Evolutionary conservation across 139 green algal genomes (phyloP).

Genomic region (Auxenochlorella pyrenoidosa): DNA sequence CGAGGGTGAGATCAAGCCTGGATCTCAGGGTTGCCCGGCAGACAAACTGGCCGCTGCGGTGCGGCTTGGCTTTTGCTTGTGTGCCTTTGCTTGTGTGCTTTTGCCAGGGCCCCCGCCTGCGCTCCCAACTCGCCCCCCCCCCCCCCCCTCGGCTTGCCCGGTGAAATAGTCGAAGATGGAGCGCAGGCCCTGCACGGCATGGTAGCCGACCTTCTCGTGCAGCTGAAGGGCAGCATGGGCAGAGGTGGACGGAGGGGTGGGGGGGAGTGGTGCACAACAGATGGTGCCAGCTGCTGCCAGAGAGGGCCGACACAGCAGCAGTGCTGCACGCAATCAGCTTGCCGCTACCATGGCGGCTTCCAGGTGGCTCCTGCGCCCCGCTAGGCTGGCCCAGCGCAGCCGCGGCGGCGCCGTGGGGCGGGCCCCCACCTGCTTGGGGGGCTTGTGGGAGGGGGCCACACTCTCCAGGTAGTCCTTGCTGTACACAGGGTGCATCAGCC

Average conservation of each 20-base stretch:
- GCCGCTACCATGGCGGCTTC: no score
- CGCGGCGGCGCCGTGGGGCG: neutral
- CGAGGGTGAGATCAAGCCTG: neutral
- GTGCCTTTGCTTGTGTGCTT: no score
- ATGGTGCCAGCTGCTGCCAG: no score
- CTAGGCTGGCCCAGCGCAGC: no score
- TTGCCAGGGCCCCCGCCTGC: no score
- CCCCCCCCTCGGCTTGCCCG: neutral
- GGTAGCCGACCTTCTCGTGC: constrained; percentile 51
- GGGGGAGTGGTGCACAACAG: neutral
- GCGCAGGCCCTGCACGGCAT: constrained; percentile 52
- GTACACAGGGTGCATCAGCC: constrained; percentile 73
- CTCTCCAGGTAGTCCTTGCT: constrained; percentile 67
- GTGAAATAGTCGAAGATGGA: constrained; percentile 76
- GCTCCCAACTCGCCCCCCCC: neutral
- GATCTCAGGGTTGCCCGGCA: no score
- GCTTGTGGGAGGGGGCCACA: constrained; percentile 63
- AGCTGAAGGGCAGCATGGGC: constrained; percentile 19
- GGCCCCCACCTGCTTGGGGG: constrained; percentile 58
- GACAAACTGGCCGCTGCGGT: no score
- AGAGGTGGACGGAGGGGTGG: no score
- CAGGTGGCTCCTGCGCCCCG: no score
- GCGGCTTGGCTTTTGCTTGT: no score
- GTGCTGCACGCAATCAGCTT: no score
- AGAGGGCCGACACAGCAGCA: neutral